phyloP scores from a whole-genome alignment of 805 yeast genomes.

The Dipodascopsis tothii region DNA sequence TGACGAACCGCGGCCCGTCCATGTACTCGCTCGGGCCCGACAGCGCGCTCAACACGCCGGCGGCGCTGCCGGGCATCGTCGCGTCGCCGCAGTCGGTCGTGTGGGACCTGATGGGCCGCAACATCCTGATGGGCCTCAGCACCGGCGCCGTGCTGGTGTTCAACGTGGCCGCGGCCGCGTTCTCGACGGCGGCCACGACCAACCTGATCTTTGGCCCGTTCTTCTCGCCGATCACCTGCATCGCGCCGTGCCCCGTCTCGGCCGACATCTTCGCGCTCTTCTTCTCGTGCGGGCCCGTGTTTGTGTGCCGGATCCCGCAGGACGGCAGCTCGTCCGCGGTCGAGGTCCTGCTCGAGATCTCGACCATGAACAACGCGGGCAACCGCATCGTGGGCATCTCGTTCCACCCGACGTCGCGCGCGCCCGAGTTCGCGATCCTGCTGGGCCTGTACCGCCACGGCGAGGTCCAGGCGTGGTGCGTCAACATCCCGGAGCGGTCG shows the following conservation, averaged over 20 bases:
- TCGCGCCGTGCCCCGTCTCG: conserved; percentile 16
- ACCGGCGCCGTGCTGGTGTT: neutral
- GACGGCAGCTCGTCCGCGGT: neutral
- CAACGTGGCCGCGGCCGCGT: neutral
- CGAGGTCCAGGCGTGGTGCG: conserved; percentile 20
- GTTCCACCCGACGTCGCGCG: conserved; percentile 20
- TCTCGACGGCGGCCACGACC: neutral
- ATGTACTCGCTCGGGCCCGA: too few relatives aligned
- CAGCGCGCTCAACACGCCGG: too few relatives aligned
- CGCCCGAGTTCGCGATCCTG: conserved; percentile 4
- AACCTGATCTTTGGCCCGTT: neutral
- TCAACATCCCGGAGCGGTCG: conserved; percentile 11
- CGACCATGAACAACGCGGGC: neutral
- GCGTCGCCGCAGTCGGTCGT: neutral
- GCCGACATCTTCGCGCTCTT: conserved; percentile 15
- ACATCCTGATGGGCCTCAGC: neutral
- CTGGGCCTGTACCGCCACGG: neutral
- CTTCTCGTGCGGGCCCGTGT: conserved; percentile 12
- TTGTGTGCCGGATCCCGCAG: conserved; percentile 4
- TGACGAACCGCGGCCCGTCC: too few relatives aligned
- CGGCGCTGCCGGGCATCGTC: neutral
- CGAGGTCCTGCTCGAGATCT: neutral
- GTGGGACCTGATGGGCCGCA: neutral
- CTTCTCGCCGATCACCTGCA: conserved; percentile 3
- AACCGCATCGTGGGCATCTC: conserved; percentile 6